These are phyloP conservation scores for Pleurotus djamor DNA, from an alignment of 768 basidiomycete species.

Conservation along the genomic window DNA sequence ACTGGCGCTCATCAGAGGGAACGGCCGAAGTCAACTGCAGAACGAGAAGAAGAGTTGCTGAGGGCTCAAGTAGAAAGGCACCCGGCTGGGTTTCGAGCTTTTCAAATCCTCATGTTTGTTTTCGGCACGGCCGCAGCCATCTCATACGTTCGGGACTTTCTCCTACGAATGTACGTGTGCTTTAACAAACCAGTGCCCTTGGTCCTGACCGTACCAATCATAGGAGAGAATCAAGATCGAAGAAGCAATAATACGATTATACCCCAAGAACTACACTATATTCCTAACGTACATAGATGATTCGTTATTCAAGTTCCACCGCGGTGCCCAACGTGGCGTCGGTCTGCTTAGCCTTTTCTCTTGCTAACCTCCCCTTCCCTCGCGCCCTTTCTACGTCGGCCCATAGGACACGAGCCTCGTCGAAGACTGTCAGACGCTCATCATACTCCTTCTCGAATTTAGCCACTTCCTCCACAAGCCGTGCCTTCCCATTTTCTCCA, in stretches of 20 bases:
- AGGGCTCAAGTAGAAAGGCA: slow-evolving; percentile 21
- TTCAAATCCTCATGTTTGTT: slow-evolving; percentile 23
- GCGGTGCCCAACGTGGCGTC: slow-evolving; percentile 7
- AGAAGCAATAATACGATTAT: no score
- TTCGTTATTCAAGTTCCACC: neutral
- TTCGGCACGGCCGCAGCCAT: slow-evolving; percentile 8
- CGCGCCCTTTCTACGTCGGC: slow-evolving; percentile 63
- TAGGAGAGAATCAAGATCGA: no score
- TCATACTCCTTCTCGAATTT: slow-evolving; percentile 54
- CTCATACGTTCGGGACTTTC: neutral
- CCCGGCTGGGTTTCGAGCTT: slow-evolving; percentile 22
- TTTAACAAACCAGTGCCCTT: neutral
- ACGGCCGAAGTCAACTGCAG: neutral
- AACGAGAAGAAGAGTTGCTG: slow-evolving; percentile 11
- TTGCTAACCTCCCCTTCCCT: slow-evolving; percentile 71
- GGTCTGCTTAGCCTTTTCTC: slow-evolving; percentile 52
- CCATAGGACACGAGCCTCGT: slow-evolving; percentile 57
- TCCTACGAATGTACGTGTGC: neutral
- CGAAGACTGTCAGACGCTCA: slow-evolving; percentile 39
- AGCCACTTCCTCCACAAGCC: slow-evolving; percentile 44
- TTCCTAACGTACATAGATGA: no score
- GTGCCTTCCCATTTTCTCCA: slow-evolving; percentile 2
- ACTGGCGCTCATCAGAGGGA: slow-evolving; percentile 1
- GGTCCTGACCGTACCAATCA: neutral
- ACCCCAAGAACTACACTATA: no score